Base-by-base conservation (phyloP, 108 stramenopile species). In the Fistulifera pelliculosa region DNA sequence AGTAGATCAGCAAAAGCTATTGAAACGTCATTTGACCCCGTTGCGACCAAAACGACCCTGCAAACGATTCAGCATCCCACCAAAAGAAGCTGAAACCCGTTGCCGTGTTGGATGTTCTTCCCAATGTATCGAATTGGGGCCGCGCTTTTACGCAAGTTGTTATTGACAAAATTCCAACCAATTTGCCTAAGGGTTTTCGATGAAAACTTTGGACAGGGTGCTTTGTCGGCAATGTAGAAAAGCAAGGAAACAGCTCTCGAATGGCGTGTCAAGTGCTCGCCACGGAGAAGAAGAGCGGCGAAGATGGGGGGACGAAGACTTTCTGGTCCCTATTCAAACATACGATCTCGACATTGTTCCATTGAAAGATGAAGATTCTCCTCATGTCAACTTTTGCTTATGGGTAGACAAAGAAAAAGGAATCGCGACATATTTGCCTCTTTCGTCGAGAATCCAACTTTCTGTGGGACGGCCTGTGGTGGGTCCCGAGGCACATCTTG, bases 301-400 rank as follows among this genome's bases (percentile, higher is more conserved):
- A 63, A 35, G 13, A 54, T 10, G 2, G 15, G 54, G 27, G 13
- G 48, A 39, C 22, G 44, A 14, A 2, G 53, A n/a, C 45, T 35
- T 22, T 5, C 85, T 77, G 55, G 57, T 57, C 48, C 71, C 75
- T 0, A 59, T 81, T 19, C 85, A 87, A 63, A 50, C 69, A 49
- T 91, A 83, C 55, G 90, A 91, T 58, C 66, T 91, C 44, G 85
- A 86, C 61, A 83, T 91, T 5, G 52, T 85, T 8, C 82, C 85
- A 11, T 59, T 91, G 15, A 82, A 82, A 50, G 90, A 91, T 38
- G 77, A 73, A 47, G 80, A 82, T 48, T 67, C 56, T 19, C 85
- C 90, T 1, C 79, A 82, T 38, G 60, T 73, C 7, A 80, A 85
- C 49, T 87, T 80, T 54, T 71, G 81, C 43, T 70, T 82, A 38